phyloP scores from a whole-genome alignment of 257 asterid species.

The Orobanche coerulescens region DNA sequence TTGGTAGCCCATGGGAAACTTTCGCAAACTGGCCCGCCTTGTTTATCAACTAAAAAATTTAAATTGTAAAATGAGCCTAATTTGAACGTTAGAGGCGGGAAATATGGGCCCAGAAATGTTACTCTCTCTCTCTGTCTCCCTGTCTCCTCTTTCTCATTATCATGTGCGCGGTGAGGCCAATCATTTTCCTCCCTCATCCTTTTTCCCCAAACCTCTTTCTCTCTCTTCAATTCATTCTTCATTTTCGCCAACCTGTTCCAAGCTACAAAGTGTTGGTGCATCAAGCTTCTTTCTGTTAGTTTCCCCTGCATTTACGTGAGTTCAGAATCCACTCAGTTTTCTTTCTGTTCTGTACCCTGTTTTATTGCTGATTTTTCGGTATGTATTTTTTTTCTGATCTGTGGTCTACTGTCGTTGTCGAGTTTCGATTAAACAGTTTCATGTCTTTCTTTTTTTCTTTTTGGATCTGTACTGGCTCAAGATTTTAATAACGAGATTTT shows the following conservation, averaged over 20 bases:
- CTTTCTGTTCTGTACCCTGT: neutral
- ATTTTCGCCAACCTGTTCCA: neutral
- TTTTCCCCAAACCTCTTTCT: conserved; percentile 20
- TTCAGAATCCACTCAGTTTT: neutral
- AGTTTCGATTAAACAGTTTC: neutral
- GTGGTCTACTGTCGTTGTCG: conserved; percentile 2
- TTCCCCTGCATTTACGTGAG: conserved; percentile 18
- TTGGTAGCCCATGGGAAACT: no score
- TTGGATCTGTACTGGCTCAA: conserved; percentile 15
- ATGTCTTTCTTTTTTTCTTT: neutral
- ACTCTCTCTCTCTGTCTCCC: neutral
- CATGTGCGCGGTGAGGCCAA: conserved; percentile 24
- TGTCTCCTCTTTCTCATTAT: conserved; percentile 22
- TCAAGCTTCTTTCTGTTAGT: neutral
- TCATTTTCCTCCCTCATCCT: conserved; percentile 23
- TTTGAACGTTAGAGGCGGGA: conserved; percentile 46
- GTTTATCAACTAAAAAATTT: no score
- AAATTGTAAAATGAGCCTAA: conserved; percentile 1
- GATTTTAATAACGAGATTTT: neutral
- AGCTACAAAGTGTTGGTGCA: neutral
- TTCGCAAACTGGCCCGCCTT: no score
- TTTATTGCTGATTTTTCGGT: no score
- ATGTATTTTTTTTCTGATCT: neutral
- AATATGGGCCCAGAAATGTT: conserved; percentile 27
- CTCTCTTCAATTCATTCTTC: conserved; percentile 10